Evolutionary conservation across 352 stramenopile genomes (phyloP), one percentile per base, ranked within the genome.

Genomic region (Phytophthora cactorum): DNA sequence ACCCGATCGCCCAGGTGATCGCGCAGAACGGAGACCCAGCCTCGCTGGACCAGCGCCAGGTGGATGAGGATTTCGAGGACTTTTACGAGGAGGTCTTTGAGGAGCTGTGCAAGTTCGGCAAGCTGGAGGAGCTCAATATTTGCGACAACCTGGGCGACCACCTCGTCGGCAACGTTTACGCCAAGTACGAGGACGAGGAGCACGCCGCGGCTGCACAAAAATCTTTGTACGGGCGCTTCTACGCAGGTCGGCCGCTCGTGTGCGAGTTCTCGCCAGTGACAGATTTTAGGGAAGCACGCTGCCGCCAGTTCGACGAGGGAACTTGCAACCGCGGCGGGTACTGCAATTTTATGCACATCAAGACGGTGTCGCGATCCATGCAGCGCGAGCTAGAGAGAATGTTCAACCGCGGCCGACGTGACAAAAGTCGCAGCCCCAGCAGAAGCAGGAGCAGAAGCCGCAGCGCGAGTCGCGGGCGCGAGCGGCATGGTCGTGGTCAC

Each of bases 281-380:
- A 11, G 97, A 99, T 78, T 99, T 99, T 75, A 82, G 95, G 62
- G 97, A 99, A 75, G 97, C 98, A 5, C 77, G 97, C 32, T 99
- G 98, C 80, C 87, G 98, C 46, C 97, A 99, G 79, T 99, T 99
- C 71, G 97, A 99, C 68, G 97, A 99, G 83, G 95, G 96, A 64
- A 97, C 90, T 22, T 99, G 98, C 83, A 93, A 93, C 67, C 87
- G 97, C 22, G 98, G 98, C 22, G 96, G 96, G 14, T 99, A 99
- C 75, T 99, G 98, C 87, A 99, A 99, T 83, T 99, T 99, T 74
- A 99, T 99, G 96, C 98, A 99, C 78, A 97, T 99, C 59, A 92
- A 96, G 63, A 97, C 92, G 11, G 90, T 97, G 5, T 86, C 89
- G 7, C 77, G 83, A 1, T 80, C 86, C 15, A 92, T 98, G 74